phyloP scores from a whole-genome alignment of 495 filamentous ascomycete species.

The Xylaria acuta region DNA sequence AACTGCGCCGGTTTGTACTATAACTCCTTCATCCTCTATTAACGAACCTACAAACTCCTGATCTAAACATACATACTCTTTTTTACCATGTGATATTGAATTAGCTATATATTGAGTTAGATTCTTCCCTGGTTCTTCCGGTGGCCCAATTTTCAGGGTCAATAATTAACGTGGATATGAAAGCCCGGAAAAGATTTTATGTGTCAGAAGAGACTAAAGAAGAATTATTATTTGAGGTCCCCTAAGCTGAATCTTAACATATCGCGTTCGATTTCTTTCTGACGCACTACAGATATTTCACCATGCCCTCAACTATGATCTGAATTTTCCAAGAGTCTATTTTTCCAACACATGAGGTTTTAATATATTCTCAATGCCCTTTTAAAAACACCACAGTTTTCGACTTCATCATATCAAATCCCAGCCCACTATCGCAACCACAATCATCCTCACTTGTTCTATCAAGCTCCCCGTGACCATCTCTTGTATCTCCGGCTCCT shows the following conservation, averaged over 20 bases:
- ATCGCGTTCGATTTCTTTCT: neutral
- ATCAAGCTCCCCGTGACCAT: no score
- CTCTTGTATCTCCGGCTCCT: no score
- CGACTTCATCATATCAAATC: no score
- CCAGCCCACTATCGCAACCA: no score
- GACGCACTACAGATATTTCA: neutral
- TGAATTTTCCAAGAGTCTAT: no score
- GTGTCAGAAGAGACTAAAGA: neutral
- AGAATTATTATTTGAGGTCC: neutral
- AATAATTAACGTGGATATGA: neutral
- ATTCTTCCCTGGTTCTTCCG: neutral
- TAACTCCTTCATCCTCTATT: neutral
- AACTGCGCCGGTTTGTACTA: neutral
- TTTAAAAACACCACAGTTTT: no score
- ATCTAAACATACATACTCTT: neutral
- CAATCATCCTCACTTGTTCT: no score
- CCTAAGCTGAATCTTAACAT: no score
- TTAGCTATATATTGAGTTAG: neutral
- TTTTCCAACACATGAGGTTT: no score
- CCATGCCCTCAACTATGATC: no score
- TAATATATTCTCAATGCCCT: no score
- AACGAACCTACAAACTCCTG: neutral
- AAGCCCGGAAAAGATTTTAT: neutral
- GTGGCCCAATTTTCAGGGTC: neutral
- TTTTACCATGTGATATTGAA: neutral